Percentiles rank a stretch among this genome's conserved stretches.
These are phyloP conservation scores for Alloteropsis semialata DNA, from an alignment of 176 grass and related monocot genomes.

Conservation along the genomic window DNA sequence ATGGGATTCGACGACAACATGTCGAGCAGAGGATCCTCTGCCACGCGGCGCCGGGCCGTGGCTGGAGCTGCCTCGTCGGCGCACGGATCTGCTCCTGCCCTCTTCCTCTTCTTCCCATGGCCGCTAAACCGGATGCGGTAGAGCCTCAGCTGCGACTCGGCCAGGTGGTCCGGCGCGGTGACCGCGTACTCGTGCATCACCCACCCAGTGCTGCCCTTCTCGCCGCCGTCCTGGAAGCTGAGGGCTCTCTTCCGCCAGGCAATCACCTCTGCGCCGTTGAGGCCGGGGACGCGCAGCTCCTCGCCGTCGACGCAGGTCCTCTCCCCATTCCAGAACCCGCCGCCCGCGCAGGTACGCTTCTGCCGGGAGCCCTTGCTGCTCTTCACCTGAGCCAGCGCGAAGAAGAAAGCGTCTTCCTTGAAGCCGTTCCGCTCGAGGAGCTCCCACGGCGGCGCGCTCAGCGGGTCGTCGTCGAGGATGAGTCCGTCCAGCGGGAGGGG, in stretches of 20 bases:
- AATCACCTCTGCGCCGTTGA: not conserved
- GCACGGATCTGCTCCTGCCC: not conserved
- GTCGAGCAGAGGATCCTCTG: not conserved
- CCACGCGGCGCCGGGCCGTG: not conserved
- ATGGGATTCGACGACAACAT: not conserved
- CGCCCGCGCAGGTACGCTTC: not conserved
- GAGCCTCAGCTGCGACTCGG: not conserved
- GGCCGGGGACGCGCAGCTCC: not conserved
- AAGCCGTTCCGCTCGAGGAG: not conserved
- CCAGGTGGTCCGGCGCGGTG: not conserved
- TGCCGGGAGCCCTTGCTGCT: not conserved
- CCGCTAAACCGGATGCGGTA: not conserved
- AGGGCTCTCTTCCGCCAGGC: not conserved
- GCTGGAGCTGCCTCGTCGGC: not conserved
- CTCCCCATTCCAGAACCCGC: not conserved
- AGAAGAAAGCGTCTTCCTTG: not conserved
- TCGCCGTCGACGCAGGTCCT: not conserved
- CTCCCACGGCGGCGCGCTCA: slow-evolving; percentile 5
- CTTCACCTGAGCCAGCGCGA: not conserved
- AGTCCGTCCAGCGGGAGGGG: not conserved
- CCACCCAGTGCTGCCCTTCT: not conserved
- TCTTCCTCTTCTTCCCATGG: not conserved
- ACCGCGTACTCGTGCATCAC: not conserved
- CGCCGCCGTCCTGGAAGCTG: not conserved
- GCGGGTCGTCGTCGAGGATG: not conserved